These are phyloP conservation scores for Talaromyces borbonicus DNA, from an alignment of 495 filamentous ascomycete species.

Conservation along the genomic window DNA sequence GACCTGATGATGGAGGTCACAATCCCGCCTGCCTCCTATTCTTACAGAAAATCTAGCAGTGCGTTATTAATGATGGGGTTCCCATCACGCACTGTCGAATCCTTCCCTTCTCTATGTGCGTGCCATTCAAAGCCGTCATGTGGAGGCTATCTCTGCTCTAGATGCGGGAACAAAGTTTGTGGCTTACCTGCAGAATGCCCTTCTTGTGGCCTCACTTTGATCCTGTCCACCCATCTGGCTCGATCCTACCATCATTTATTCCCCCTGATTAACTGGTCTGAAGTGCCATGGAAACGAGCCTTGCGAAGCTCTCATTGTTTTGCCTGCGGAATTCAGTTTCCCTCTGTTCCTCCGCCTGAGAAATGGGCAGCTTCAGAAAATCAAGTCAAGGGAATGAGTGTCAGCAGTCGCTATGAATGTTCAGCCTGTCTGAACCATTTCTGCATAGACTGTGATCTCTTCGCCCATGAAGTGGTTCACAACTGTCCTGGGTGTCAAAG, in stretches of 20 bases:
- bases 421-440: slow-evolving; percentile 77
- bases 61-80: slow-evolving; percentile 97
- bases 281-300: slow-evolving; percentile 75
- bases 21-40: slow-evolving; percentile 73
- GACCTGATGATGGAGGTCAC: slow-evolving; percentile 84
- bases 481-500: slow-evolving; percentile 94
- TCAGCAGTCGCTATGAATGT: slow-evolving; percentile 83
- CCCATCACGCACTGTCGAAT: slow-evolving; percentile 78
- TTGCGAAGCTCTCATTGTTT: slow-evolving; percentile 33
- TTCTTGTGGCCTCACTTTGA: slow-evolving; percentile 82
- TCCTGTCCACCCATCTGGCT: slow-evolving; percentile 91
- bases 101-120: slow-evolving; percentile 68
- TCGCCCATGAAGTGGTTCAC: slow-evolving; percentile 84
- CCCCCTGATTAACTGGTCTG: slow-evolving; percentile 80
- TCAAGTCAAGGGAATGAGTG: slow-evolving; percentile 56
- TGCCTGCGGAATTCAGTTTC: slow-evolving; percentile 44
- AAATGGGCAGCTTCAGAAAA: slow-evolving; percentile 26
- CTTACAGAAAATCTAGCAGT: slow-evolving; percentile 54
- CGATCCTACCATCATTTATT: slow-evolving; percentile 95
- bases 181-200: slow-evolving; percentile 86
- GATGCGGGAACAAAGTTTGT: slow-evolving; percentile 86
- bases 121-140: slow-evolving; percentile 78
- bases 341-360: slow-evolving; percentile 31
- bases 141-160: slow-evolving; percentile 86
- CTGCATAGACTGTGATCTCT: slow-evolving; percentile 96